Base-by-base conservation (phyloP, 192 early-diverging fungal genomes). In the Linnemannia exigua region DNA sequence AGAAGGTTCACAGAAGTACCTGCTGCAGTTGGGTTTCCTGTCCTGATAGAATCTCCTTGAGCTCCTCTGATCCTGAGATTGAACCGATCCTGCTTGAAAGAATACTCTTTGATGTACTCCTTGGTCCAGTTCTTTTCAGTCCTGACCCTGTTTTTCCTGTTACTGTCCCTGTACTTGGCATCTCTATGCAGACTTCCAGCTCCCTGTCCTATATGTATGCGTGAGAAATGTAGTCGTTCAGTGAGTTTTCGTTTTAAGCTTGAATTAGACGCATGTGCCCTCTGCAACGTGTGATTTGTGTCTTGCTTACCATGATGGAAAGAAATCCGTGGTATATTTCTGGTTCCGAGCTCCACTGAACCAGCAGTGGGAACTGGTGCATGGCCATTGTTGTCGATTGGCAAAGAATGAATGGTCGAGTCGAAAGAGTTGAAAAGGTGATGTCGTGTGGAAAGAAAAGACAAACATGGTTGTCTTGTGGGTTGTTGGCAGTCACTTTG, bases 331-430 rank as follows among this genome's bases (percentile, higher is more conserved):
- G 75, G 47, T 86, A 86, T 54, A 76, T 61, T 8, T 41, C 54
- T 20, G 84, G 84, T 17, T 61, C 63, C 35, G 69, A 46, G n/a
- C 79, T 79, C 84, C 78, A 86, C 69, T 80, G 78, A 20, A 72
- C 51, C 71, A 86, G 68, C 51, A 86, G 71, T 69, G 84, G 84
- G 74, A 86, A 86, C 46, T 78, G 69, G 36, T 86, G 70, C 84
- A 83, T 83, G 9, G 52, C 19, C 48, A 70, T 14, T 35, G 41
- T 63, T 63, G 58, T 63, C 3, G 58, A 63, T 31, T 63, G 58
- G 11, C 58, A 63, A 14, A 11, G 2, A 31, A n/a, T 3, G 25
- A 61, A 28, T 25, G 31, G 3, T 63, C 0, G 28, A 0, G n/a
- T 63, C 14, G 58, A 31, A 12, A 15, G n/a, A 58, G n/a, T 5